Base-by-base conservation (phyloP, 495 filamentous ascomycete species). In the Penicillium taxi region DNA sequence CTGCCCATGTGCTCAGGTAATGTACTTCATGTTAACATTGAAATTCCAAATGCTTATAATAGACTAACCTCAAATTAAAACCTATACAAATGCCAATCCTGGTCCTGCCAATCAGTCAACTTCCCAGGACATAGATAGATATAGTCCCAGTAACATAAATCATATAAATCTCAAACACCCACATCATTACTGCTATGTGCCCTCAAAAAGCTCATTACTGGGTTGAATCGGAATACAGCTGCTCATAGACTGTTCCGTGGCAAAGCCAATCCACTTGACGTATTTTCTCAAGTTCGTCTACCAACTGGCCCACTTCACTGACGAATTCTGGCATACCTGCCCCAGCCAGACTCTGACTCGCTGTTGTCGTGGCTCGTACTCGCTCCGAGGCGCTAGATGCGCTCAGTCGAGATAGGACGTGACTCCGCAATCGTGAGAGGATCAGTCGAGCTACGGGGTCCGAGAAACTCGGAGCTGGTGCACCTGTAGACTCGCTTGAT, bases 261-360 rank as follows among this genome's bases (percentile, higher is more conserved):
- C 79, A 76, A 34, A 75, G 70, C 55, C 86, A 78, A 58, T 96
- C 90, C 22, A 94, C 81, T 27, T 73, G 72, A 8, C 81, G 77
- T 16, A 94, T 77, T 51, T 74, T 77, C 39, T 73, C 72, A 45
- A 94, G 56, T 61, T 83, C 80, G 9, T 94, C 89, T 9, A 87
- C 82, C 44, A 94, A 72, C 21, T 80, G 76, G 5, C 83, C 79
- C n/a, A 96, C 78, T 52, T 78, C 80, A 31, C 66, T 77, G n/a
- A 90, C 81, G 61, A 94, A 95, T 60, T 98, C 91, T 1, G 81
- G 78, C 60, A 96, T 71, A 0, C 91, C 93, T 25, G 81, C 73
- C 2, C 74, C 71, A 2, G 84, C 83, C 11, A 98, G 67, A 30
- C 79, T 82, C 58, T 96, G 89, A 16, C 78, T 83, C 4, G 88